phyloP scores from a whole-genome alignment of 371 early-diverging fungal genomes.

The Synchytrium microbalum region DNA sequence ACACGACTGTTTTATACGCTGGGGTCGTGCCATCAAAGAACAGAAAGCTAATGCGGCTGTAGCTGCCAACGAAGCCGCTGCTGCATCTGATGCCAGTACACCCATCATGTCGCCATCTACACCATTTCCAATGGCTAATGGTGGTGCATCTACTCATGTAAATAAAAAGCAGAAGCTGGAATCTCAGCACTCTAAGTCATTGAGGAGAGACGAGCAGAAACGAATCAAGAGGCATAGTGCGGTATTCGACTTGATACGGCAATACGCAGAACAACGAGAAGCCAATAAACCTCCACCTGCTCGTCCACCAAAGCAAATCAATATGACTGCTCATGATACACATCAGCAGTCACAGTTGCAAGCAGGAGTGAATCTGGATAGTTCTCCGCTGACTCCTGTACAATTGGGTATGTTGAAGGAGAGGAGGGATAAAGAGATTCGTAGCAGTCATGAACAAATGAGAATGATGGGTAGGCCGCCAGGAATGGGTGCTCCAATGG shows the following conservation, averaged over 20 bases:
- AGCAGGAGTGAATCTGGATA: constrained; percentile 30
- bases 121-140: constrained; percentile 21
- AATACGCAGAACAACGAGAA: constrained; percentile 12
- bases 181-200: constrained; percentile 4
- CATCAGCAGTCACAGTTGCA: constrained; percentile 31
- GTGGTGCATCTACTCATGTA: constrained; percentile 18
- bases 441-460: constrained; percentile 37
- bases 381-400: constrained; percentile 47
- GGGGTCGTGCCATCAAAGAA: constrained; percentile 24
- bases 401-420: constrained; percentile 65
- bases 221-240: constrained; percentile 14
- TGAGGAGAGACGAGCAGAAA: neutral
- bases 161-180: constrained; percentile 7
- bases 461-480: constrained; percentile 1
- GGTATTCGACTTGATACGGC: constrained; percentile 28
- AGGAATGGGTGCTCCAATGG: neutral
- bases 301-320: constrained; percentile 27
- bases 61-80: constrained; percentile 30
- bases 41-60: constrained; percentile 23
- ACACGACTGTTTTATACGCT: constrained; percentile 59
- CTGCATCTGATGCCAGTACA: constrained; percentile 17
- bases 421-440: constrained; percentile 62
- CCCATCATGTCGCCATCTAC: neutral
- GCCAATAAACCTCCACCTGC: constrained; percentile 4
- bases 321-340: constrained; percentile 37